phyloP scores from a whole-genome alignment of 768 basidiomycete species.

The Epithele typhae region DNA sequence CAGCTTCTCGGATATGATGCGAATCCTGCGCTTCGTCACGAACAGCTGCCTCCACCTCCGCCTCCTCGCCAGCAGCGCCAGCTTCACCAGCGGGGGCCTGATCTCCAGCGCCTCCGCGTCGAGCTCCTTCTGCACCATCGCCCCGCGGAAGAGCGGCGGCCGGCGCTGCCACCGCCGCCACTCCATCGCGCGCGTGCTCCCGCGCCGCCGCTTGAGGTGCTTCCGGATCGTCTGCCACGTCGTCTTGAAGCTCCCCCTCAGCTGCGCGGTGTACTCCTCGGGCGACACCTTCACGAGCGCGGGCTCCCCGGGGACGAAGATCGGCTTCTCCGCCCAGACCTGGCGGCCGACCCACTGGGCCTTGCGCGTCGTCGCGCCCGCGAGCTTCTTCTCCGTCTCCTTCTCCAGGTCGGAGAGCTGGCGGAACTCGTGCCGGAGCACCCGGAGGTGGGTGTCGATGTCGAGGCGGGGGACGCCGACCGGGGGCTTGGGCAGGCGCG shows the following conservation, averaged over 20 bases:
- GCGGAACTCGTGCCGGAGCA: slow-evolving; percentile 55
- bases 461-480: slow-evolving; percentile 40
- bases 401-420: slow-evolving; percentile 37
- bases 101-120: not conserved
- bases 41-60: too few relatives aligned
- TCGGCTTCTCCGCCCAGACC: slow-evolving; percentile 55
- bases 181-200: too few relatives aligned
- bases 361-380: too few relatives aligned
- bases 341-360: slow-evolving; percentile 71
- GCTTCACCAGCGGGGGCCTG: not conserved
- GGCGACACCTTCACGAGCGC: slow-evolving; percentile 35
- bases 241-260: too few relatives aligned
- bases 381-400: slow-evolving; percentile 50
- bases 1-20: too few relatives aligned
- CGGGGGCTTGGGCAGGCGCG: slow-evolving; percentile 17
- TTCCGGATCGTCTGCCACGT: too few relatives aligned
- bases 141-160: slow-evolving; percentile 53
- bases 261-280: too few relatives aligned
- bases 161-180: too few relatives aligned
- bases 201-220: too few relatives aligned
- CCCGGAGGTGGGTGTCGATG: slow-evolving; percentile 48
- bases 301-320: slow-evolving; percentile 42
- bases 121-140: slow-evolving; percentile 30
- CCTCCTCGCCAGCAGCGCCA: not conserved
- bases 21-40: too few relatives aligned